phyloP scores from a whole-genome alignment of 1,139 yeast species.

The Blastobotrys indianensis region DNA sequence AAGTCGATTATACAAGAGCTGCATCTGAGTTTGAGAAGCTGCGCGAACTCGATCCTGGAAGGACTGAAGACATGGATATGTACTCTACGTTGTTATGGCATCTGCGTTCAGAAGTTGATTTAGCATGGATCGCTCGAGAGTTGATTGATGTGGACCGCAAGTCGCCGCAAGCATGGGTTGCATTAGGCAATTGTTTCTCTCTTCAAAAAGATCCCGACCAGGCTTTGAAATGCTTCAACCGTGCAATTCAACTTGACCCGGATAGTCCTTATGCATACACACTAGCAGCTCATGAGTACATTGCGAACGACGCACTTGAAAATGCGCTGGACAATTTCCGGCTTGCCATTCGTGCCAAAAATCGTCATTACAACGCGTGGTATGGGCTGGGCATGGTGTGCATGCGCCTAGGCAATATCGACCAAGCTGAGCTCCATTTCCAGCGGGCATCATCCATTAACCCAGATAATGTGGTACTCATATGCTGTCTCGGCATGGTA shows the following conservation, averaged over 20 bases:
- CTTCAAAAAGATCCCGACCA: conserved; percentile 81
- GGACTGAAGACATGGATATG: conserved; percentile 85
- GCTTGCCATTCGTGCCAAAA: conserved; percentile 67
- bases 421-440: conserved; percentile 81
- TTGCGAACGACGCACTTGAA: conserved; percentile 85
- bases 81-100: conserved; percentile 93
- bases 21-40: conserved; percentile 57
- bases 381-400: conserved; percentile 96
- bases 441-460: conserved; percentile 82
- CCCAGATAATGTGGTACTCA: conserved; percentile 82
- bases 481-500: conserved; percentile 94
- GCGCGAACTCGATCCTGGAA: conserved; percentile 67
- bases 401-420: conserved; percentile 77
- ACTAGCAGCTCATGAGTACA: conserved; percentile 87
- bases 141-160: conserved; percentile 59
- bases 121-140: conserved; percentile 79
- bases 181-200: conserved; percentile 83
- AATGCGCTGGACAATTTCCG: conserved; percentile 83
- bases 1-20: conserved; percentile 77
- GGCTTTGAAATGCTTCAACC: conserved; percentile 80
- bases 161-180: conserved; percentile 86
- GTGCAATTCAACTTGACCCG: conserved; percentile 69
- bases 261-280: conserved; percentile 85
- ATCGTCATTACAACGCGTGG: conserved; percentile 87
- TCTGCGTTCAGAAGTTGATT: conserved; percentile 71